These are phyloP conservation scores for Backusella macrospora DNA, from an alignment of 192 early-diverging fungal species.

Conservation along the genomic window DNA sequence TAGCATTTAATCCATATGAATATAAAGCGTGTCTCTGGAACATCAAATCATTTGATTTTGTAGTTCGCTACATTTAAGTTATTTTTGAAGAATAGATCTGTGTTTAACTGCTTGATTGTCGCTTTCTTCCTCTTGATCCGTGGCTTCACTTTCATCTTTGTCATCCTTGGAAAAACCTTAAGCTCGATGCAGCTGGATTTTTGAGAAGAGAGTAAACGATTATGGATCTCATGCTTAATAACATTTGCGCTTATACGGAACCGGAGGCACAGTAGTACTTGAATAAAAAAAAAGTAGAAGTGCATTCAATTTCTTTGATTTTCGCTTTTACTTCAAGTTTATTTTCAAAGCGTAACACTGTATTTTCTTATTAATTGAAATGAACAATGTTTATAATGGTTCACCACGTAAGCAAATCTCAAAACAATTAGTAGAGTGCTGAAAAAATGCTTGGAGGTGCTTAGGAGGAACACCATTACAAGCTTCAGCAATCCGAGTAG, in stretches of 20 bases:
- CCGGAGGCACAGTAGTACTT: not conserved
- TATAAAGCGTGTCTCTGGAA: too few relatives aligned
- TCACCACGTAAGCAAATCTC: not conserved
- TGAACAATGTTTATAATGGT: not conserved
- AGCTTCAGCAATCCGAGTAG: conserved; percentile 1
- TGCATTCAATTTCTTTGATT: conserved; percentile 1
- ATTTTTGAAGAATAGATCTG: too few relatives aligned
- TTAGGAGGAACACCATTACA: not conserved
- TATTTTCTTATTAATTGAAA: too few relatives aligned
- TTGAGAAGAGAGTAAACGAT: not conserved
- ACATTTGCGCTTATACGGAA: not conserved
- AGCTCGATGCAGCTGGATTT: not conserved
- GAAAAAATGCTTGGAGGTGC: not conserved
- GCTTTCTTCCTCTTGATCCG: too few relatives aligned
- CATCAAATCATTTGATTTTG: too few relatives aligned
- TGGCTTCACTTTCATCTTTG: not conserved
- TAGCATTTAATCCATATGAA: too few relatives aligned
- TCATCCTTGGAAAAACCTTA: not conserved
- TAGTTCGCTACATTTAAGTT: too few relatives aligned
- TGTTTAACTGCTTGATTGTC: too few relatives aligned
- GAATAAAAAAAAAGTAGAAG: not conserved
- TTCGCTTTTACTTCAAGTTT: conserved; percentile 1
- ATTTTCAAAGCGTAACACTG: not conserved
- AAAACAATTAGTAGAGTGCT: not conserved
- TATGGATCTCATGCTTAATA: not conserved